Evolutionary conservation across 768 basidiomycete species (phyloP).

Genomic region (Boletus sensibilis): DNA sequence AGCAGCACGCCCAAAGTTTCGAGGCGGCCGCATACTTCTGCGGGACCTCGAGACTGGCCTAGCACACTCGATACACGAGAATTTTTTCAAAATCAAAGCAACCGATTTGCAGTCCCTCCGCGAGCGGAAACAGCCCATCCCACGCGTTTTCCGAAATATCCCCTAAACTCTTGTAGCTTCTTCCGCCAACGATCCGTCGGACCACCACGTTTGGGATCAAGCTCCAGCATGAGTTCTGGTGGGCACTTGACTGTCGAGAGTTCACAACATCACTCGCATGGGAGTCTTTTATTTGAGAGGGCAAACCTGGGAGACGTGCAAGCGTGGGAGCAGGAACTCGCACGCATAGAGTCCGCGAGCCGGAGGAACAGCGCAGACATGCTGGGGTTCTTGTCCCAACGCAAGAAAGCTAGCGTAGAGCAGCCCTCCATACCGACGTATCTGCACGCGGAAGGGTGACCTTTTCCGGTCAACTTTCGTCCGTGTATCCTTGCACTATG

Average conservation of each 20-base stretch:
- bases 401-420: slow-evolving; percentile 27
- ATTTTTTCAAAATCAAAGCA: slow-evolving; percentile 13
- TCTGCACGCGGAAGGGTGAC: slow-evolving; percentile 26
- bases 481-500: slow-evolving; percentile 3
- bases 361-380: slow-evolving; percentile 43
- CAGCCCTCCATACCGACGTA: slow-evolving; percentile 22
- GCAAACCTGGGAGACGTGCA: slow-evolving; percentile 41
- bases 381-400: slow-evolving; percentile 31
- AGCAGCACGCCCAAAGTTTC: slow-evolving; percentile 32
- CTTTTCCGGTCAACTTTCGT: neutral
- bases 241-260: slow-evolving; percentile 32
- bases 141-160: slow-evolving; percentile 13
- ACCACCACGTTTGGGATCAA: slow-evolving; percentile 33
- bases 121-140: slow-evolving; percentile 32
- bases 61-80: slow-evolving; percentile 26
- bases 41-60: slow-evolving; percentile 63
- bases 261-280: slow-evolving; percentile 14
- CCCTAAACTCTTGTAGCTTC: slow-evolving; percentile 11
- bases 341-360: slow-evolving; percentile 64
- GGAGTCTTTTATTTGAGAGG: slow-evolving; percentile 25
- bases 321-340: slow-evolving; percentile 81
- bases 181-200: slow-evolving; percentile 25
- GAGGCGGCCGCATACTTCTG: slow-evolving; percentile 70
- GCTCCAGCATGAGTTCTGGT: slow-evolving; percentile 46
- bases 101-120: slow-evolving; percentile 13